Evolutionary conservation across 2,329 filamentous ascomycete species (phyloP), one percentile per base, ranked within the genome.

Genomic region (Fusarium torreyae): DNA sequence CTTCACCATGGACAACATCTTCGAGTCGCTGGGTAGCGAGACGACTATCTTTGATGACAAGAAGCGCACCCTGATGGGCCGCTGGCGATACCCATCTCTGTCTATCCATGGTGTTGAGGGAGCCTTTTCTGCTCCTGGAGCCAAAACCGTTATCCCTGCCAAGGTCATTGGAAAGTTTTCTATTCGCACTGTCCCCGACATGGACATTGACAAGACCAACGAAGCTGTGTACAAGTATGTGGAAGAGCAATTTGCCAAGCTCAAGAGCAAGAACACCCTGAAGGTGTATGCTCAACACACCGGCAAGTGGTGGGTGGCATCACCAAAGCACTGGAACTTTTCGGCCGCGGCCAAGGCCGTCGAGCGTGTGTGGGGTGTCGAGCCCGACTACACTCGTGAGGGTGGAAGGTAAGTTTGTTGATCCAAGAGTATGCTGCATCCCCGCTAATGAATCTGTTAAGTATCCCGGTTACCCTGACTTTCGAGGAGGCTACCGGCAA

Each of bases 321-420:
- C 92, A 77, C 95, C 96, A 31, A 96, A 97, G 84, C 95, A 99
- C 87, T 98, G 96, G 94, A 99, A 99, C 87, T 99, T 98, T 83
- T 88, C 90, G 31, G 95, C 95, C 26, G 96, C 96, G 15, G 89
- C 91, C 77, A 98, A 97, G 87, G 96, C 96, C n/a, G 94, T 96
- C 34, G 92, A 98, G 85, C 89, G 94, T 70, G 96, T 99, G 38
- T 99, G 94, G 88, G 93, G 93, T 55, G 92, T 97, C 56, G 87
- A 94, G 84, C 96, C 96, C 26, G 96, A 99, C 83, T 92, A 97
- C 81, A 99, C 96, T 40, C 89, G 96, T 68, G 96, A 99, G 84
- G 96, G 96, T 81, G 96, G 96, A 82, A 93, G 90, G 90, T 91
- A 83, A 80, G 86, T 80, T 36, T 24, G n/a, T 17, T 59, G 43